Conservation (phyloP, 352 stramenopile species). For the Phytophthora rubi region DNA sequence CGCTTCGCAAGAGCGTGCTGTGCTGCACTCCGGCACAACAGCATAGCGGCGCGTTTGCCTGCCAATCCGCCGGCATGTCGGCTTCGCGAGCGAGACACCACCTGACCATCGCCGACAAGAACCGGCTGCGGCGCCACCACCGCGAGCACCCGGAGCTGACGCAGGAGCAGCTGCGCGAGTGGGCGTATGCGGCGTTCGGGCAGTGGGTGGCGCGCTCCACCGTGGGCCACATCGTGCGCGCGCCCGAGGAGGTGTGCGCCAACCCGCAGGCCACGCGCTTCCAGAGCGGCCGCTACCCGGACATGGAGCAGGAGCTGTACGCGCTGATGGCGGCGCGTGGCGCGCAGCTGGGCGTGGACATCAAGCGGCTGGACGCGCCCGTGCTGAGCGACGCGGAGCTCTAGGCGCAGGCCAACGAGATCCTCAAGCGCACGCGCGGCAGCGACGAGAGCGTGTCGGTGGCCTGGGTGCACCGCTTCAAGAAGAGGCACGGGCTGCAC, state of each 20-base stretch:
- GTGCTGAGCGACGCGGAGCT: conserved; percentile 33
- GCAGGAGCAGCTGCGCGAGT: conserved; percentile 46
- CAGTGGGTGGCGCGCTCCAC: conserved; percentile 45
- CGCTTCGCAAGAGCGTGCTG: neutral
- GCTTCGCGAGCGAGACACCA: neutral
- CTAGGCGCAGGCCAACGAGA: conserved; percentile 43
- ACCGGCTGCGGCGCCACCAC: conserved; percentile 32
- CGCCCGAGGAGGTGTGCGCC: conserved; percentile 32
- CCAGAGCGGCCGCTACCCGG: conserved; percentile 44
- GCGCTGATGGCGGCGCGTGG: conserved; percentile 8
- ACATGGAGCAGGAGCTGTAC: conserved; percentile 40
- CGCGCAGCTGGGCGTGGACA: conserved; percentile 6
- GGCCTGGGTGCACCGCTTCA: conserved; percentile 47
- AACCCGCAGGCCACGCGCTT: conserved; percentile 42
- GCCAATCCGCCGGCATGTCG: neutral
- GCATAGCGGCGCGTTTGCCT: neutral
- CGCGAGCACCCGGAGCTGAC: conserved; percentile 35
- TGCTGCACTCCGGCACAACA: neutral
- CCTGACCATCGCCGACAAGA: conserved; percentile 48
- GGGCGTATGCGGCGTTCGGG: conserved; percentile 35
- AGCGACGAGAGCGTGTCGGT: conserved; percentile 35
- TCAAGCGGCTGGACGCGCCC: conserved; percentile 6
- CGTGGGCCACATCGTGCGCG: conserved; percentile 36
- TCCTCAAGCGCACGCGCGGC: conserved; percentile 33
- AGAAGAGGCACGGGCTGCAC: conserved; percentile 43